These are phyloP conservation scores for Fagus crenata DNA, from an alignment of 306 rosid species.

Conservation along the genomic window DNA sequence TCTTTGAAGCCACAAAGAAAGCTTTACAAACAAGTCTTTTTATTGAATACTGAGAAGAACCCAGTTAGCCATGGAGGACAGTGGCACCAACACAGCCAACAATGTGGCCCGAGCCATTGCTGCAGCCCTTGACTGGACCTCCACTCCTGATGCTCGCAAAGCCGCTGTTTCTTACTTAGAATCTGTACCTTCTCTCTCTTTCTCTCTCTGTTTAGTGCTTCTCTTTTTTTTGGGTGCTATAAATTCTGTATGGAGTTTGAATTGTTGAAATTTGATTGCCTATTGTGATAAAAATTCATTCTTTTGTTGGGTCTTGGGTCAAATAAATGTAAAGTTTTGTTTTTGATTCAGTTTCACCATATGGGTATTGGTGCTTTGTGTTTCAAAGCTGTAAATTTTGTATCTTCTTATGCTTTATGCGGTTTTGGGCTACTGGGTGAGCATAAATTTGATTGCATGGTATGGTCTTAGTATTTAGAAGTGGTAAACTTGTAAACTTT, in stretches of 20 bases:
- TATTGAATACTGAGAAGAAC: not conserved
- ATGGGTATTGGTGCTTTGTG: not conserved
- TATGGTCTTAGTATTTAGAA: not conserved
- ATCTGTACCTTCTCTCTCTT: constrained; percentile 47
- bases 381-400: not conserved
- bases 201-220: not conserved
- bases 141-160: constrained; percentile 67
- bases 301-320: not conserved
- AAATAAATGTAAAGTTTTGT: not conserved
- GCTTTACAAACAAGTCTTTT: not conserved
- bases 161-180: constrained; percentile 76
- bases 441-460: not conserved
- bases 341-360: not conserved
- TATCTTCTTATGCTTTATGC: not conserved
- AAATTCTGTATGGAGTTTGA: not conserved
- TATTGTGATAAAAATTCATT: not conserved
- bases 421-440: not conserved
- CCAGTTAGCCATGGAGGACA: constrained; percentile 52
- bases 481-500: not conserved
- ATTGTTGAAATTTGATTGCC: not conserved
- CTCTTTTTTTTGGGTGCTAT: not conserved
- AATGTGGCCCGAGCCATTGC: constrained; percentile 86
- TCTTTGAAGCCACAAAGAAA: constrained; percentile 3
- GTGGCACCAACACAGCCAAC: constrained; percentile 36
- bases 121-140: constrained; percentile 78